Base-by-base conservation (phyloP, 352 stramenopile species). In the Phytophthora aleatoria region DNA sequence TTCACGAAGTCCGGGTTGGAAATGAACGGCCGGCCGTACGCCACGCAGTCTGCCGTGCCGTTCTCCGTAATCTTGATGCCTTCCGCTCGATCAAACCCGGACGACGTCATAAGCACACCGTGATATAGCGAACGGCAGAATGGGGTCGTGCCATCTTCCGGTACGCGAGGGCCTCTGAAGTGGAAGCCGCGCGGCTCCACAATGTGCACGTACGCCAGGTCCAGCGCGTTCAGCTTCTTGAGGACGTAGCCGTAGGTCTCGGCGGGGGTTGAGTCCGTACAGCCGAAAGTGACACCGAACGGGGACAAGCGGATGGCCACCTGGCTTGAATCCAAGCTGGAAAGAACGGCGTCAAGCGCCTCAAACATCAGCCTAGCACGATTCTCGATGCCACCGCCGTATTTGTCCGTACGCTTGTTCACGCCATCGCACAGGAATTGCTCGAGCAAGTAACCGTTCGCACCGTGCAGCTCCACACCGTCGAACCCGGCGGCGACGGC, bases 351-450 rank as follows among this genome's bases (percentile, higher is more conserved):
- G 53, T 91, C 70, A 42, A 96, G 41, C 47, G 84, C 69, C 61
- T 96, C 79, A 12, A 79, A 60, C 53, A 96, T 68, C 24, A 96
- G 72, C 11, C 81, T 69, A 39, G 74, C 70, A 15, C 90, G 85
- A 62, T 96, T 96, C 56, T 92, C 86, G 28, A 91, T 71, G 42
- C 64, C 81, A 24, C 90, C 90, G n/a, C 89, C 90, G 50, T 76
- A 76, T 31, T 28, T 44, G 51, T 76, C 69, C 13, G 57, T 71
- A 35, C 69, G 69, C 13, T 66, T 61, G 39, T 76, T 73, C 24
- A 76, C 58, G 10, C 58, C 28, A 16, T 76, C 64, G 20, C 69
- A 76, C 36, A 76, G 42, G 49, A 76, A 76, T 41, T 76, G 68
- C 49, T 76, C 63, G 3, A 71, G 42, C 3, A 76, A 36, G 31